A percentile compares a stretch with the other conserved stretches of the same genome.
Conservation (phyloP, 2,329 filamentous ascomycete genomes). For the Rutstroemia sp. region DNA sequence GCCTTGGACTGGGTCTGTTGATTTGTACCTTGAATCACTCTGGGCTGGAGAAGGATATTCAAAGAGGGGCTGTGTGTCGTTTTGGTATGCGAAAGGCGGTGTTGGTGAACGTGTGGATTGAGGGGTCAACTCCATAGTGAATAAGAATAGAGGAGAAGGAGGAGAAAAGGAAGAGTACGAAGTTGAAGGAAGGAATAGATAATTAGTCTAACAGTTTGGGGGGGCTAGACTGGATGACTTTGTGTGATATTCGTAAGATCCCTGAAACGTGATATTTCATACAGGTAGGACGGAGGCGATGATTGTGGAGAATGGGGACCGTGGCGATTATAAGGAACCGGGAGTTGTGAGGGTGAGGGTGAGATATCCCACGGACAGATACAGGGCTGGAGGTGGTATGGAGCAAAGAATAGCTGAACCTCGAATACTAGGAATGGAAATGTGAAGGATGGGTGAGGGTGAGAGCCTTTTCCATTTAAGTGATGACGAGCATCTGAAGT, state of each 20-base stretch:
- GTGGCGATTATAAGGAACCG: background rate
- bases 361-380: background rate
- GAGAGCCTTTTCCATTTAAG: background rate
- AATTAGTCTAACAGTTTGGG: constrained; percentile 7
- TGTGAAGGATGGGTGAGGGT: constrained; percentile 4
- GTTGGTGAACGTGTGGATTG: constrained; percentile 27
- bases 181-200: constrained; percentile 9
- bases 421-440: background rate
- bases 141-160: constrained; percentile 12
- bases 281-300: constrained; percentile 3
- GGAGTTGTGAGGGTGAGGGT: background rate
- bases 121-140: constrained; percentile 29
- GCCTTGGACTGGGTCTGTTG: constrained; percentile 24
- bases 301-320: constrained; percentile 1
- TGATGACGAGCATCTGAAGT: constrained; percentile 7
- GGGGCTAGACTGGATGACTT: constrained; percentile 9
- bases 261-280: constrained; percentile 7
- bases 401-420: constrained; percentile 1
- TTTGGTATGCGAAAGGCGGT: constrained; percentile 25
- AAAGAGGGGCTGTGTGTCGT: constrained; percentile 26
- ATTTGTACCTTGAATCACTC: constrained; percentile 26
- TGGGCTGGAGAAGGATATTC: constrained; percentile 30
- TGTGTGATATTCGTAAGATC: background rate
- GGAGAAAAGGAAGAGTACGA: constrained; percentile 2
- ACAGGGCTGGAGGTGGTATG: background rate